These are phyloP conservation scores for Furcasterigmium sp. DNA, from an alignment of 2,329 filamentous ascomycete genomes.

Conservation along the genomic window DNA sequence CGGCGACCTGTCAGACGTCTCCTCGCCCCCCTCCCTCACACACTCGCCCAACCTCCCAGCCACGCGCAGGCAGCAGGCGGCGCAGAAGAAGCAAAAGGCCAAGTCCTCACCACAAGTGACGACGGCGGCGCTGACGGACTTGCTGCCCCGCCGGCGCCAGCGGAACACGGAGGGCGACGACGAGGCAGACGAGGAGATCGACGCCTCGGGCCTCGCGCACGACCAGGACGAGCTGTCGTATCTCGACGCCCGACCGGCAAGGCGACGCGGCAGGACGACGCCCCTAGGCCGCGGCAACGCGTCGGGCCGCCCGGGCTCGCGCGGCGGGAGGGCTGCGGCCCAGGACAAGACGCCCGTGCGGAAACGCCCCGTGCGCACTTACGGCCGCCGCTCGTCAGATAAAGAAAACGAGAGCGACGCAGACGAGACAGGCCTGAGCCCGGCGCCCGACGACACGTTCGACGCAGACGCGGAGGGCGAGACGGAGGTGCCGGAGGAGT, in stretches of 20 bases:
- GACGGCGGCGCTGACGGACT: conserved; percentile 47
- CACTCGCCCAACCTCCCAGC: conserved; percentile 55
- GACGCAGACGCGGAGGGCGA: conserved; percentile 16
- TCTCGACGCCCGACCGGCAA: conserved; percentile 27
- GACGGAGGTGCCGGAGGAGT: conserved; percentile 37
- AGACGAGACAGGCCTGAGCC: conserved; percentile 32
- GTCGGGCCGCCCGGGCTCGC: conserved; percentile 14
- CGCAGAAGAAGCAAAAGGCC: conserved; percentile 13
- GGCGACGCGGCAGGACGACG: conserved; percentile 25
- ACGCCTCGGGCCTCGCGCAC: conserved; percentile 39
- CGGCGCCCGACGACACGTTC: conserved; percentile 40
- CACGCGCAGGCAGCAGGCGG: conserved; percentile 17
- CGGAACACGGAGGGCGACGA: conserved; percentile 31
- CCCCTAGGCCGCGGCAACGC: conserved; percentile 20
- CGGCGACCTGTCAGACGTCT: conserved; percentile 47
- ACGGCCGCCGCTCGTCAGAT: conserved; percentile 46
- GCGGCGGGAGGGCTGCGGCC: conserved; percentile 16
- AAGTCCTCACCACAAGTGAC: conserved; percentile 39
- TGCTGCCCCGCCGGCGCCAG: conserved; percentile 48
- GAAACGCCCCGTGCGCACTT: conserved; percentile 30
- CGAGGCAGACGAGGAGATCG: conserved; percentile 41
- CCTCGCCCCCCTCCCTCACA: conserved; percentile 61
- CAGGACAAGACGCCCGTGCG: conserved; percentile 13
- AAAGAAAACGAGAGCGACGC: conserved; percentile 49
- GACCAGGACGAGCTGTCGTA: conserved; percentile 55